A percentile compares a stretch with the other conserved stretches of the same genome.
Conservation (phyloP, 345 rosid genomes). For the Gynandropsis gynandra region DNA sequence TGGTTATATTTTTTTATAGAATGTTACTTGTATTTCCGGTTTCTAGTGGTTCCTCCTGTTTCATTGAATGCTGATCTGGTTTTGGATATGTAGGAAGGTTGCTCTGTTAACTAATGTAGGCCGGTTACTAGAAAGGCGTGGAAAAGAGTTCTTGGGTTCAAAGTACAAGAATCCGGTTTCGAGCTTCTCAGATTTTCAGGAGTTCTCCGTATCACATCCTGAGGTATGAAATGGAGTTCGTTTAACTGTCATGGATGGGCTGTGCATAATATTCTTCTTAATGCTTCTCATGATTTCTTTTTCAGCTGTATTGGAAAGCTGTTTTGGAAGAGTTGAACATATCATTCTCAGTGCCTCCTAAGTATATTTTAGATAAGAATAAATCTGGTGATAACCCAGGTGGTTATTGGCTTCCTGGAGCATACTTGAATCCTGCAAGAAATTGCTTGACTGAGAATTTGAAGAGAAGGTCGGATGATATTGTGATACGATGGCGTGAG, state of each 20-base stretch:
- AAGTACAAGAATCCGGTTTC: conserved; percentile 60
- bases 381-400: conserved; percentile 48
- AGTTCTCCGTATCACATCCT: conserved; percentile 77
- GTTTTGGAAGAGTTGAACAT: conserved; percentile 57
- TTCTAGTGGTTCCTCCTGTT: not conserved
- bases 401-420: conserved; percentile 94
- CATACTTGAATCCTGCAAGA: conserved; percentile 65
- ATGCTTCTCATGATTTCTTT: conserved; percentile 13
- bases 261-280: not conserved
- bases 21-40: not conserved
- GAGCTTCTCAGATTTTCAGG: conserved; percentile 78
- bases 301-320: conserved; percentile 78
- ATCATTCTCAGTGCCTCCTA: conserved; percentile 58
- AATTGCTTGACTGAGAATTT: conserved; percentile 47
- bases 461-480: conserved; percentile 51
- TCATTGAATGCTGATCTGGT: not conserved
- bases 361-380: conserved; percentile 41
- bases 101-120: conserved; percentile 70
- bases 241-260: not conserved
- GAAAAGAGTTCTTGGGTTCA: conserved; percentile 66
- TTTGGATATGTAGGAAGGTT: conserved; percentile 36
- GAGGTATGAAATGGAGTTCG: conserved; percentile 44
- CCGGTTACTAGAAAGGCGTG: conserved; percentile 53
- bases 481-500: conserved; percentile 70
- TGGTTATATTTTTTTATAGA: too few relatives aligned